Evolutionary conservation across 371 early-diverging fungal species (phyloP), one percentile per base, ranked within the genome.

Genomic region (Mortierella sp.): DNA sequence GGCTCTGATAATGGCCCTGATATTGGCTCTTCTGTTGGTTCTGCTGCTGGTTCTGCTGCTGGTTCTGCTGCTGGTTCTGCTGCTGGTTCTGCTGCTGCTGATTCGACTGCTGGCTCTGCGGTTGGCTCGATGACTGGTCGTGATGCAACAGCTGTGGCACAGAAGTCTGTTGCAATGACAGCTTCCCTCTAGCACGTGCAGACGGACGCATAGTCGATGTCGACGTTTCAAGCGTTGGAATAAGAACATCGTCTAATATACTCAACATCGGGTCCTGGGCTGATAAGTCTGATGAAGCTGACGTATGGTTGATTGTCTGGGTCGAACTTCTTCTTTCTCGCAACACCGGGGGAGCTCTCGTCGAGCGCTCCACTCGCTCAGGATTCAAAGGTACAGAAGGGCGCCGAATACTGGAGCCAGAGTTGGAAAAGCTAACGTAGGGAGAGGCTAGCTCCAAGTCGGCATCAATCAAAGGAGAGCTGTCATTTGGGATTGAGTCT

Each of bases 221-320:
- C 18, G 23, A 28, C 7, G 46, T 18, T 7, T 56, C 57, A 23
- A 70, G 60, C 5, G 70, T 64, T 45, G 70, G 70, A 9, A 50
- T 64, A 60, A 70, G 60, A 64, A 64, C 29, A 64, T 60, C 64
- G 15, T 70, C 70, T 37, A 70, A 45, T 47, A 62, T 51, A 43
- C 53, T 60, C 23, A 63, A 5, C 2, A 59, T 52, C 5, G 58
- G 28, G 52, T 69, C 58, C 26, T 57, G 58, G 18, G 43, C 9
- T 9, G 37, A 37, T 3, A 37, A 9, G 37, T 37, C 37, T 37
- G 37, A 5, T 37, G 9, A 37, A 37, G 37, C 37, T 37, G 37
- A 37, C 5, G 3, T 37, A 3, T 37, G 37, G 37, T 37, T 37
- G 5, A 3, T 9, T 37, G 37, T 37, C 9, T 37, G 37, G 9